These are phyloP conservation scores for Ustulina deusta DNA, from an alignment of 2,329 filamentous ascomycete genomes.

Conservation along the genomic window DNA sequence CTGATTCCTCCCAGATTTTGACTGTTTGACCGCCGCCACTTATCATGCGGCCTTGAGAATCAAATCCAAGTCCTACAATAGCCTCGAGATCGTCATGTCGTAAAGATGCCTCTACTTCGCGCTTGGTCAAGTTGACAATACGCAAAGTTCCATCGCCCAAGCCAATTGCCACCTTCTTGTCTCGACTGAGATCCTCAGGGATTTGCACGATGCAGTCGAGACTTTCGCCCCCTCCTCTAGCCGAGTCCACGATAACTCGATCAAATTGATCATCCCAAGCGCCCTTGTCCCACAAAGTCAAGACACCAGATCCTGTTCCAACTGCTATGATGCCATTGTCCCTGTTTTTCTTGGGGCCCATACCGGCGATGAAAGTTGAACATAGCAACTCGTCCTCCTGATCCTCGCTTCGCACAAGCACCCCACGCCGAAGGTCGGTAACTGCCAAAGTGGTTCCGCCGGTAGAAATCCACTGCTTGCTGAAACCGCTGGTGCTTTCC, in stretches of 20 bases:
- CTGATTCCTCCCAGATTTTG: conserved; percentile 88
- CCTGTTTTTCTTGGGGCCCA: conserved; percentile 73
- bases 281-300: conserved; percentile 94
- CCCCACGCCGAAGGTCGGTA: conserved; percentile 87
- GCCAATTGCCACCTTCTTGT: conserved; percentile 82
- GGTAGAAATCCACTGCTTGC: conserved; percentile 95
- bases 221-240: conserved; percentile 75
- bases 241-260: conserved; percentile 79
- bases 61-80: conserved; percentile 84
- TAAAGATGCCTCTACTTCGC: conserved; percentile 75
- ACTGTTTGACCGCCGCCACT: conserved; percentile 87
- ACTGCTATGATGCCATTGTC: conserved; percentile 82
- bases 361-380: conserved; percentile 79
- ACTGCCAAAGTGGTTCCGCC: conserved; percentile 92
- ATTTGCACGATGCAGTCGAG: conserved; percentile 81
- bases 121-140: conserved; percentile 79
- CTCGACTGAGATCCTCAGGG: conserved; percentile 75
- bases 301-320: conserved; percentile 79
- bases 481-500: conserved; percentile 86
- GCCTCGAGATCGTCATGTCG: conserved; percentile 90
- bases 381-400: conserved; percentile 95
- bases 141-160: conserved; percentile 83
- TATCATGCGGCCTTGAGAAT: conserved; percentile 86
- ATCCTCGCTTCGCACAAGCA: conserved; percentile 89
- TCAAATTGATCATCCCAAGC: conserved; percentile 97